Base-by-base conservation (phyloP, 805 yeast genomes). In the Blastobotrys mokoenaii region DNA sequence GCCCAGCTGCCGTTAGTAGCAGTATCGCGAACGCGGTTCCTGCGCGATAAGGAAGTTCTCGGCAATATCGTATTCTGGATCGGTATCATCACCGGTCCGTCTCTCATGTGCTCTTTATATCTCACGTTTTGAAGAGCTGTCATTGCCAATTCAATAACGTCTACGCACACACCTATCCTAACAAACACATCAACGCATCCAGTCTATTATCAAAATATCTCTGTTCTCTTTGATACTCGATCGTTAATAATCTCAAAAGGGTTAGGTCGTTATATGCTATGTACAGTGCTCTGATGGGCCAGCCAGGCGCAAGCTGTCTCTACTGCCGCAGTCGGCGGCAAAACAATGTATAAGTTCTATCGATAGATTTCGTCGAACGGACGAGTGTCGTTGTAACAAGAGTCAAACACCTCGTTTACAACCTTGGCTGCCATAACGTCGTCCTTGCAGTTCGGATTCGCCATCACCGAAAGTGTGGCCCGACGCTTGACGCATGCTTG, bases 331-430 rank as follows among this genome's bases (percentile, higher is more conserved):
- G 27, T 22, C 27, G 27, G 27, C 27, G 27, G 8, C 27, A 22
- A 22, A 22, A 22, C 4, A 22, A 8, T 5, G 8, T 5, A 22
- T 5, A 22, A 22, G 38, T 4, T 17, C 60, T 65, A 83, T 49
- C 87, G 72, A 61, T 86, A 93, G 31, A 93, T 89, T 58, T 85
- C 81, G 56, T 93, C 97, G 64, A 87, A 93, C 1, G 98, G 98
- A 57, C 98, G 71, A 1, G 97, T 90, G 59, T 93, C 98, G 57
- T 80, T 82, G 61, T 88, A 93, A 62, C 98, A 93, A 40, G 90
- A 81, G 50, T 81, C 82, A 82, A 95, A 93, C 4, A 93, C 97
- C 53, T 84, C 82, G 51, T 84, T 79, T 2, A 93, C 96, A 3
- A 79, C 83, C 49, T 73, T 71, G 46, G 76, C 79, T 0, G 98